phyloP scores from a whole-genome alignment of 768 basidiomycete species.

The Collybia sp. region DNA sequence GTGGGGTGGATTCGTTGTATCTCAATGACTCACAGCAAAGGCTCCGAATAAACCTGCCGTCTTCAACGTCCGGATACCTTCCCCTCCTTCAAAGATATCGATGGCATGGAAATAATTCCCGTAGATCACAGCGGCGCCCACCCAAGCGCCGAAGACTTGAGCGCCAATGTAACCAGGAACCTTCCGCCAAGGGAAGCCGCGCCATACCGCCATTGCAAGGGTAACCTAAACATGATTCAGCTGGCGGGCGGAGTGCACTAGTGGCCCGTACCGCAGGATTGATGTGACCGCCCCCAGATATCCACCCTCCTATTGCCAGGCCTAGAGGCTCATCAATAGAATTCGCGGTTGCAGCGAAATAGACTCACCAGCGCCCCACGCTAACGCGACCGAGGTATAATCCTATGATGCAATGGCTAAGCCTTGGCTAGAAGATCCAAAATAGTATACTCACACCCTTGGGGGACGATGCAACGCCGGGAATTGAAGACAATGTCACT shows the following conservation, averaged over 20 bases:
- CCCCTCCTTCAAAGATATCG: slow-evolving; percentile 55
- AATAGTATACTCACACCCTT: no score
- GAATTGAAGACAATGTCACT: no score
- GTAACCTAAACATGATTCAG: slow-evolving; percentile 44
- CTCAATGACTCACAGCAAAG: no score
- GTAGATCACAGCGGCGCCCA: slow-evolving; percentile 54
- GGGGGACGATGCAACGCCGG: no score
- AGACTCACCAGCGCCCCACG: no score
- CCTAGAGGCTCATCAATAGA: no score
- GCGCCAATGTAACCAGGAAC: slow-evolving; percentile 47
- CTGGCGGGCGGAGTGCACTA: neutral
- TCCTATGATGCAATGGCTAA: no score
- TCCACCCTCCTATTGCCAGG: slow-evolving; percentile 64
- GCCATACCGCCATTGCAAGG: slow-evolving; percentile 59
- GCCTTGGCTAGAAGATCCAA: neutral
- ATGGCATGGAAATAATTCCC: slow-evolving; percentile 68
- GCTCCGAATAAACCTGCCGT: slow-evolving; percentile 30
- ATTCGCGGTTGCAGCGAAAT: no score
- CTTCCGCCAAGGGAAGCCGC: slow-evolving; percentile 67
- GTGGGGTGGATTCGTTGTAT: no score
- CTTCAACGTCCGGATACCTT: slow-evolving; percentile 46
- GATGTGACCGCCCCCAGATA: slow-evolving; percentile 62
- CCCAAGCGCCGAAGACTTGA: slow-evolving; percentile 57
- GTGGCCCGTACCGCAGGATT: slow-evolving; percentile 53
- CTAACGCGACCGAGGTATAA: no score